Evolutionary conservation across 352 stramenopile genomes (phyloP), one percentile per base, ranked within the genome.

Genomic region (Pythium aphanidermatum): DNA sequence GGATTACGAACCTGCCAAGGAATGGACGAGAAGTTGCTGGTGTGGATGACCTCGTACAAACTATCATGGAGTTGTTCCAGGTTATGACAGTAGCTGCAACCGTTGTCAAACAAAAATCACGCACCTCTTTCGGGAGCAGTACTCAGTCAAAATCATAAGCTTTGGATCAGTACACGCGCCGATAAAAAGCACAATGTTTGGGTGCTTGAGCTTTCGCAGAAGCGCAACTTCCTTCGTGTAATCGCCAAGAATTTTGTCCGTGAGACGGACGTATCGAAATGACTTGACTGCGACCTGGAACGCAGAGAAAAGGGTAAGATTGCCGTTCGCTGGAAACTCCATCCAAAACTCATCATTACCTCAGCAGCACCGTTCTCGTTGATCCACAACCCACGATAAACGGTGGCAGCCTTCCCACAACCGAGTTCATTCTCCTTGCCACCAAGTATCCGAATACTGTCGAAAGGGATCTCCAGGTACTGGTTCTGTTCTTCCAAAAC

Each of bases 121-220:
- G 24, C 62, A 93, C 81, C 81, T 93, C 63, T 92, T 92, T 46
- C 81, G 68, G 33, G 83, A 92, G 62, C 83, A 95, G 51, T 92
- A 95, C 55, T 95, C 83, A 11, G 79, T 95, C 34, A 95, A 59
- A 55, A 95, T 95, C 72, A 95, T 87, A 26, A 95, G 60, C 60
- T 90, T 92, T 16, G 83, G 82, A 40, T 92, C 78, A 42, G 82
- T 95, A 56, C 83, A 95, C 42, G 83, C 83, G 56, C 83, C 83
- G 54, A 95, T 95, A 69, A 95, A 95, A 64, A 95, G 65, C 20
- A 95, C 81, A 53, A 95, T 95, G 48, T 95, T 95, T 31, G 83
- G 83, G 45, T 95, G 83, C 57, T 91, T 92, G 46, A 95, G 70
- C 51, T 92, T 86, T 57, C 80, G 72, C 14, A 95, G 65, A 46